These are phyloP conservation scores for Globisporangium rhizosaccharum DNA, from an alignment of 352 stramenopile genomes.

Conservation along the genomic window DNA sequence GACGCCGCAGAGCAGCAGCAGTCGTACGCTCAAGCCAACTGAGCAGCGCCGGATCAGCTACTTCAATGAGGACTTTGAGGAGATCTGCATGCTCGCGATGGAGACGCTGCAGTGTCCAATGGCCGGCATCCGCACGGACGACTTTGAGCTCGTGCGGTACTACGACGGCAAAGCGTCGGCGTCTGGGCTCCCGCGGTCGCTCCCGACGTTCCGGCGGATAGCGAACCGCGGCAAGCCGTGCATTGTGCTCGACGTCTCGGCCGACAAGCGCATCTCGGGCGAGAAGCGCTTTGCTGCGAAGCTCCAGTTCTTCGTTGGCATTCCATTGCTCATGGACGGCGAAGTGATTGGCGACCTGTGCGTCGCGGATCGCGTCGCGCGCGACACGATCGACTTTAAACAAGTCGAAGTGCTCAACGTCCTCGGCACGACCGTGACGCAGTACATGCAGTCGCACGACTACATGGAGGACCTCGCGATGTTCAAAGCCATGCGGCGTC, in stretches of 20 bases:
- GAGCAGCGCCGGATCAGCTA: slow-evolving; percentile 60
- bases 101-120: slow-evolving; percentile 82
- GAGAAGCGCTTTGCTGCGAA: slow-evolving; percentile 81
- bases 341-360: slow-evolving; percentile 85
- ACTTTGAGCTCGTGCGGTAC: slow-evolving; percentile 86
- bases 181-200: slow-evolving; percentile 55
- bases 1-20: slow-evolving; percentile 31
- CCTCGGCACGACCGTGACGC: slow-evolving; percentile 80
- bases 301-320: slow-evolving; percentile 86
- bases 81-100: slow-evolving; percentile 87
- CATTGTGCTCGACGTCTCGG: slow-evolving; percentile 83
- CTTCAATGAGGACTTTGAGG: slow-evolving; percentile 87
- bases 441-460: slow-evolving; percentile 85
- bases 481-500: slow-evolving; percentile 47
- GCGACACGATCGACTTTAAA: slow-evolving; percentile 79
- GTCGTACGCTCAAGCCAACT: slow-evolving; percentile 12
- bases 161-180: slow-evolving; percentile 42
- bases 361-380: slow-evolving; percentile 72
- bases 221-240: slow-evolving; percentile 83
- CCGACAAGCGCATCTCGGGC: slow-evolving; percentile 84
- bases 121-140: slow-evolving; percentile 81
- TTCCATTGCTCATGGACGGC: slow-evolving; percentile 77
- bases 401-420: slow-evolving; percentile 84
- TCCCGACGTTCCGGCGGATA: slow-evolving; percentile 84
- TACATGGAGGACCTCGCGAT: slow-evolving; percentile 72